Base-by-base conservation (phyloP, 352 stramenopile genomes). In the Halophytophthora batemanensis region DNA sequence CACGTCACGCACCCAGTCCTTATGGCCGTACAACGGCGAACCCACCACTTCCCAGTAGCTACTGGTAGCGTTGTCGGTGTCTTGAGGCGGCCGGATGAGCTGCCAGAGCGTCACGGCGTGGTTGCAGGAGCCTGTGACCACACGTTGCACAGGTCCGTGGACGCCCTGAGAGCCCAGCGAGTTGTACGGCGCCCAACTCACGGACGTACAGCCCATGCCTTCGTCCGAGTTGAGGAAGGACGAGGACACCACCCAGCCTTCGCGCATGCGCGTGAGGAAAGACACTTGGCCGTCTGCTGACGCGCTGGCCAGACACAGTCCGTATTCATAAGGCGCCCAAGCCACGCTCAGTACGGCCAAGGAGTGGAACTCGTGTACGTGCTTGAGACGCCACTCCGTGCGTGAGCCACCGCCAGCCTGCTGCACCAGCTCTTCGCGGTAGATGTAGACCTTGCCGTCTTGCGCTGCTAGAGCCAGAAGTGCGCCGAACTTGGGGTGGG, bases 121-220 rank as follows among this genome's bases (percentile, higher is more conserved):
- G 57, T 89, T 89, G 40, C 54, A 78, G 12, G 82, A 90, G 28
- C 74, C 84, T 25, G 79, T 89, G 21, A 88, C 75, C 42, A 94
- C 74, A 33, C 84, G 82, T 48, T 91, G 79, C 29, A 92, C 63
- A 0, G 76, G 75, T 2, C 82, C 82, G 45, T 78, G 65, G 1
- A 70, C 14, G 7, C 77, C 77, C 33, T 94, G 84, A 1, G 77
- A 85, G 3, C 84, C 82, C n/a, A 92, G 61, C 31, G 84, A 90
- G 49, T 92, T 94, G 77, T 91, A 94, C 14, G 84, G 84, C 19
- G 84, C 84, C 84, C 84, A 94, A 40, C 81, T 92, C 66, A 94
- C 79, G 3, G 77, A 69, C 36, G 77, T 86, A 58, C 82, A 90
- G n/a, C 68, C 82, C 28, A 72, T 77, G 17, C 81, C 77, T 44